A percentile compares a stretch with the other conserved stretches of the same genome.
Evolutionary conservation across 2,329 filamentous ascomycete species (phyloP).

Genomic region (Scedosporium minutisporum): DNA sequence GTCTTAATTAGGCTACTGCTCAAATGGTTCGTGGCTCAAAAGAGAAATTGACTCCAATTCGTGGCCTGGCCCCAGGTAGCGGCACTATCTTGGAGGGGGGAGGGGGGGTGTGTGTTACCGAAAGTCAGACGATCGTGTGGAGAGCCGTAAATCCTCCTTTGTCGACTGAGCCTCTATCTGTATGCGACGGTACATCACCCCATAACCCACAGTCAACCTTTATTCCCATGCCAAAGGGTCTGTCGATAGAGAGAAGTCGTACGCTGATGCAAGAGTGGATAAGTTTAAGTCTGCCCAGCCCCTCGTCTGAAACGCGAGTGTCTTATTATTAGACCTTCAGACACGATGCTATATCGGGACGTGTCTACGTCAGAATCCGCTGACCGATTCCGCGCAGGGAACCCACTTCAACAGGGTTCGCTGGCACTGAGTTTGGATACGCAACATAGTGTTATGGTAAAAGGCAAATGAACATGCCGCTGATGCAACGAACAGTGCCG

Average conservation of each 20-base stretch:
- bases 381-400: neutral
- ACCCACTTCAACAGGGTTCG: neutral
- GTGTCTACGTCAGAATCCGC: too few relatives aligned
- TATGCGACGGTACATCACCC: neutral
- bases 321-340: neutral
- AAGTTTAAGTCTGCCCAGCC: neutral
- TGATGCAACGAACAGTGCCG: neutral
- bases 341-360: neutral
- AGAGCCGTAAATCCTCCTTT: neutral
- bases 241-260: neutral
- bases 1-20: neutral
- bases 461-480: neutral
- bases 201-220: neutral
- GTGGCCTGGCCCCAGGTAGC: neutral
- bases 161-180: neutral
- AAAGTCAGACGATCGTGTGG: neutral
- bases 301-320: neutral
- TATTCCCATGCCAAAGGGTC: neutral
- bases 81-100: neutral
- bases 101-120: neutral
- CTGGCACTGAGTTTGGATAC: too few relatives aligned
- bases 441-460: neutral
- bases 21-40: conserved; percentile 1
- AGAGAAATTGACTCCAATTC: neutral
- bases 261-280: neutral